A percentile compares a stretch with the other conserved stretches of the same genome.
phyloP scores from a whole-genome alignment of 805 yeast genomes.

The Candida takata region DNA sequence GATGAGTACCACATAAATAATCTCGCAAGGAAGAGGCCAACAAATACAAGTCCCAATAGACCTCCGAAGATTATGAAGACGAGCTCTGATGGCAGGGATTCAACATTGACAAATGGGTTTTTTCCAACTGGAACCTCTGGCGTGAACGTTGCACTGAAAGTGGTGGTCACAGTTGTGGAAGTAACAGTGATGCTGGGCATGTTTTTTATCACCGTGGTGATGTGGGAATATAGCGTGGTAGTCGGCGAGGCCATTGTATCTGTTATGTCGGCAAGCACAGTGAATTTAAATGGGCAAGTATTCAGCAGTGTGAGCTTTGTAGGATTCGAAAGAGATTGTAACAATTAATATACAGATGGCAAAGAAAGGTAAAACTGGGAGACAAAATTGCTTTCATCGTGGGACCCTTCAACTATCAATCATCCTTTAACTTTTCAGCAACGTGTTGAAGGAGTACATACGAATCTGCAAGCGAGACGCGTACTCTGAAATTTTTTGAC shows the following conservation, averaged over 20 bases:
- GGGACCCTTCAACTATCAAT: too few relatives aligned
- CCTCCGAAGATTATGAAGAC: conserved; percentile 75
- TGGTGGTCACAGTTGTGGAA: conserved; percentile 3
- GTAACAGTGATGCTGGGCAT: conserved; percentile 19
- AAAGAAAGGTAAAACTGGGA: too few relatives aligned
- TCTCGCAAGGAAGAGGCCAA: conserved; percentile 20
- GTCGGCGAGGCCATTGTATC: conserved; percentile 1
- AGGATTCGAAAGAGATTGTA: too few relatives aligned
- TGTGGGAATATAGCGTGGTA: conserved; percentile 1
- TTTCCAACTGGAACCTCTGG: conserved; percentile 18
- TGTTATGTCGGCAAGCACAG: too few relatives aligned
- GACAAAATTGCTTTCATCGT: too few relatives aligned
- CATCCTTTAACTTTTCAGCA: too few relatives aligned
- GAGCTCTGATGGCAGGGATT: conserved; percentile 55
- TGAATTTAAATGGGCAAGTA: too few relatives aligned
- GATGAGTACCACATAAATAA: conserved; percentile 21
- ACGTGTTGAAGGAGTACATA: background rate
- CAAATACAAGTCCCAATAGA: conserved; percentile 43
- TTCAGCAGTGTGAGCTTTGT: too few relatives aligned
- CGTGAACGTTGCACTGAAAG: conserved; percentile 17
- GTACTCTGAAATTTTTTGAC: too few relatives aligned
- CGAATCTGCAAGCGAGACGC: background rate
- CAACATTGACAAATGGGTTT: conserved; percentile 51
- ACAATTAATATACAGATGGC: too few relatives aligned
- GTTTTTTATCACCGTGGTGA: background rate